Evolutionary conservation across 2,329 filamentous ascomycete species (phyloP).

Genomic region (Fusarium longipes): DNA sequence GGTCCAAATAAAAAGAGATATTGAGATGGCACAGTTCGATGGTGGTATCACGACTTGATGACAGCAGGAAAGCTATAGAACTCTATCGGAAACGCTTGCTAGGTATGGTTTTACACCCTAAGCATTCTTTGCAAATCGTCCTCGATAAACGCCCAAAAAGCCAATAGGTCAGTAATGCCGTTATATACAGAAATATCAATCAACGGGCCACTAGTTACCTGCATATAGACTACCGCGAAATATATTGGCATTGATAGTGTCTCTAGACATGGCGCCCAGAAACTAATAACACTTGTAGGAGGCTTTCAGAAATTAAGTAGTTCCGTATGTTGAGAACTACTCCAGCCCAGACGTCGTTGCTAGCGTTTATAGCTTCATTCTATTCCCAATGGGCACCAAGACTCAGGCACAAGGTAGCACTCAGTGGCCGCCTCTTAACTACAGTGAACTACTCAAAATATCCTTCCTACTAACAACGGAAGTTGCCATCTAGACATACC

Average conservation of each 20-base stretch:
- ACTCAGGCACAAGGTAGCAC: neutral
- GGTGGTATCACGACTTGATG: neutral
- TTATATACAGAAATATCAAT: neutral
- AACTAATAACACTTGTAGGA: neutral
- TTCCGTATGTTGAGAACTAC: neutral
- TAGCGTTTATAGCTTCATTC: neutral
- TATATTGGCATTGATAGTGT: neutral
- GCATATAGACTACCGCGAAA: neutral
- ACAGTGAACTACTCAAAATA: neutral
- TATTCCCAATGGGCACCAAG: neutral
- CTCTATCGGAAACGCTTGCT: slow-evolving; percentile 3
- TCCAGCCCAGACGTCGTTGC: neutral
- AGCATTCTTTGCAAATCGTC: neutral
- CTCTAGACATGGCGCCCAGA: neutral
- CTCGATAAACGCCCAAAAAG: neutral
- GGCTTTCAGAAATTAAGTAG: neutral
- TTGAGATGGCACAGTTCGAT: neutral
- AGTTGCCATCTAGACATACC: neutral
- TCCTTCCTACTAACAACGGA: neutral
- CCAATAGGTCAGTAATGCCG: neutral
- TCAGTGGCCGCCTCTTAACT: slow-evolving; percentile 1
- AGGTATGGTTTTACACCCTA: neutral
- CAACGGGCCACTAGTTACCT: neutral
- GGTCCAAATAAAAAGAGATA: neutral
- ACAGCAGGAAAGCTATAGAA: neutral